A percentile compares a stretch with the other conserved stretches of the same genome.
These are phyloP conservation scores for Peribolospora kevripleyi DNA, from an alignment of 768 basidiomycete species.

Conservation along the genomic window DNA sequence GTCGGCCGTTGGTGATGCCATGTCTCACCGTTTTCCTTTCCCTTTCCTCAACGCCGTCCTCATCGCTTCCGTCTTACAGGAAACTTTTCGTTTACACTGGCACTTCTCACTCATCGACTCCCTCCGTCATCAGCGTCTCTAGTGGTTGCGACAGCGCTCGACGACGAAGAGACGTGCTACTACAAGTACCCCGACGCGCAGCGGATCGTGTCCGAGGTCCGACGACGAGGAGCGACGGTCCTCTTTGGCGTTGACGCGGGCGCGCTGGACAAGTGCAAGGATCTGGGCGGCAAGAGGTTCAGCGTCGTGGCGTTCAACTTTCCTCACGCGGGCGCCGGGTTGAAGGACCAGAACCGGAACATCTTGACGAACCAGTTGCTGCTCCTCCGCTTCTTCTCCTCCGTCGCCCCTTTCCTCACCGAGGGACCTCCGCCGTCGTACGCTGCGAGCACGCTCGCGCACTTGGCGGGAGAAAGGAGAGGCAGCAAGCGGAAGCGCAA, in stretches of 20 bases:
- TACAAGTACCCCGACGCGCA: conserved; percentile 51
- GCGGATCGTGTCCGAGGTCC: conserved; percentile 33
- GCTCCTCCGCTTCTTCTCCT: conserved; percentile 56
- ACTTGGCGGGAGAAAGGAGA: neutral
- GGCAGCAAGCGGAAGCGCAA: neutral
- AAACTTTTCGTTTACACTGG: conserved; percentile 73
- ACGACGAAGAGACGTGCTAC: conserved; percentile 48
- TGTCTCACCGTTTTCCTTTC: neutral
- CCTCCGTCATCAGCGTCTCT: conserved; percentile 34
- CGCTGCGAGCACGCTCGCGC: neutral
- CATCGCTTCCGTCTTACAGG: conserved; percentile 8
- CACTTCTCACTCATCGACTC: conserved; percentile 34
- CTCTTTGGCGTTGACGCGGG: conserved; percentile 71
- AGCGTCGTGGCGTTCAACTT: conserved; percentile 84
- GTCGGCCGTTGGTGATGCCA: neutral
- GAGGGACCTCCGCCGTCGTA: conserved; percentile 21
- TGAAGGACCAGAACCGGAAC: conserved; percentile 80
- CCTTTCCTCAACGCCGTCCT: neutral
- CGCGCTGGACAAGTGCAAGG: conserved; percentile 33
- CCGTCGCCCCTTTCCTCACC: conserved; percentile 36
- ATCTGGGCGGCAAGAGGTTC: conserved; percentile 28
- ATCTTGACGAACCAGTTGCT: conserved; percentile 69
- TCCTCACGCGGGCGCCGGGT: conserved; percentile 61
- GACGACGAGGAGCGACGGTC: conserved; percentile 38
- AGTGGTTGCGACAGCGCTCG: conserved; percentile 64